Conservation (phyloP, 2,329 filamentous ascomycete genomes). For the Stagonosporopsis rhizophila region DNA sequence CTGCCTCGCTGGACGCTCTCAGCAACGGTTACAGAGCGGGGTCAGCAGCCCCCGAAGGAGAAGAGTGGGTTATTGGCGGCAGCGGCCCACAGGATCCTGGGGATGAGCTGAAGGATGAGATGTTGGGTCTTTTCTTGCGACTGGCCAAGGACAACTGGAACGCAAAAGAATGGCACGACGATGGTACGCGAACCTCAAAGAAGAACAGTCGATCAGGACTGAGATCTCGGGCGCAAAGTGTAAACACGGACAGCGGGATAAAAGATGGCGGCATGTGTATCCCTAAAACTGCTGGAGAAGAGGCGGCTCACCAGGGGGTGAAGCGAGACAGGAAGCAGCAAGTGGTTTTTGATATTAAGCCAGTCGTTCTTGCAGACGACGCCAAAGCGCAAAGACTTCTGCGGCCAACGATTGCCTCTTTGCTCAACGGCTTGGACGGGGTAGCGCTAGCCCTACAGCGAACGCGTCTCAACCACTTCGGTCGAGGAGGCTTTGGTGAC, state of each 20-base stretch:
- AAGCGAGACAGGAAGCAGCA: slow-evolving; percentile 24
- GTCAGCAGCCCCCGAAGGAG: slow-evolving; percentile 24
- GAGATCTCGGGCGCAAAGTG: slow-evolving; percentile 25
- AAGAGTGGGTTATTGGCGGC: slow-evolving; percentile 59
- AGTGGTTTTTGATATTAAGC: slow-evolving; percentile 35
- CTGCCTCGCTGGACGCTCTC: slow-evolving; percentile 66
- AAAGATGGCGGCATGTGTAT: slow-evolving; percentile 12
- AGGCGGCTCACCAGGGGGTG: not conserved
- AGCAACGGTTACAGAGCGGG: slow-evolving; percentile 56
- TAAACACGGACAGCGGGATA: slow-evolving; percentile 15
- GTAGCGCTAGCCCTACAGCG: slow-evolving; percentile 75
- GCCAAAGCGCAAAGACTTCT: slow-evolving; percentile 70
- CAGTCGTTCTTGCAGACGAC: slow-evolving; percentile 73
- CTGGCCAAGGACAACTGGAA: slow-evolving; percentile 69
- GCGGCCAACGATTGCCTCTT: slow-evolving; percentile 71
- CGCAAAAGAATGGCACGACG: slow-evolving; percentile 48
- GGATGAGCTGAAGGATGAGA: slow-evolving; percentile 70
- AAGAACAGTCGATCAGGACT: slow-evolving; percentile 2
- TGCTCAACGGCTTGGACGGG: slow-evolving; percentile 72
- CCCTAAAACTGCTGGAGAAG: not conserved
- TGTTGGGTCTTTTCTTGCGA: slow-evolving; percentile 71
- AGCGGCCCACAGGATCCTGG: slow-evolving; percentile 59
- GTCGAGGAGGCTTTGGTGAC: slow-evolving; percentile 31
- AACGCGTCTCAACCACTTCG: slow-evolving; percentile 62
- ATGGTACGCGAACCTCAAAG: slow-evolving; percentile 17